Evolutionary conservation across 139 green algal genomes (phyloP).

Genomic region (Dunaliella primolecta): DNA sequence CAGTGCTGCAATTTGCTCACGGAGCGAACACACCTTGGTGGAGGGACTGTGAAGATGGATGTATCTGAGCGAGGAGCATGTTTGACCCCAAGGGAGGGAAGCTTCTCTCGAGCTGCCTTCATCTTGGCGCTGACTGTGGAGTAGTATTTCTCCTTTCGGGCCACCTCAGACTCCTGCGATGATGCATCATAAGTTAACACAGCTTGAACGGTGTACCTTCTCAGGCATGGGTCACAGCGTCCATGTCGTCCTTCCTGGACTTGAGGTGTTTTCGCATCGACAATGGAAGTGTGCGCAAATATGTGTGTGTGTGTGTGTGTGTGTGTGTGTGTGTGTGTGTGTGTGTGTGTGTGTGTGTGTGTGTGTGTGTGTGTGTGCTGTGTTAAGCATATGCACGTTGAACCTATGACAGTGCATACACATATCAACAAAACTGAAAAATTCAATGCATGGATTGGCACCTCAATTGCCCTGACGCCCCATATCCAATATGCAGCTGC

Average conservation of each 20-base stretch:
- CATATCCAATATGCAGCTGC: too few species aligned
- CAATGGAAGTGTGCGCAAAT: neutral
- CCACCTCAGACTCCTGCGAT: conserved; percentile 13
- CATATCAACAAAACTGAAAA: too few species aligned
- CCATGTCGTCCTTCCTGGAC: neutral
- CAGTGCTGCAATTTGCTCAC: too few species aligned
- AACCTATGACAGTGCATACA: too few species aligned
- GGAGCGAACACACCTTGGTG: too few species aligned
- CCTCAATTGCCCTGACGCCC: too few species aligned
- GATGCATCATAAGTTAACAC: neutral
- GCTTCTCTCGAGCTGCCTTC: conserved; percentile 43
- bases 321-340: too few species aligned
- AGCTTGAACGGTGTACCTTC: neutral
- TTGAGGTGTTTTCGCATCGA: neutral
- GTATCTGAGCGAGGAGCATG: conserved; percentile 28
- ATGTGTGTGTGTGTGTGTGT: too few species aligned
- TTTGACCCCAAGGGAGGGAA: conserved; percentile 31
- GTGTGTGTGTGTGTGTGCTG: too few species aligned
- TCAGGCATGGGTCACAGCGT: neutral
- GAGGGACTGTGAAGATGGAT: conserved; percentile 29
- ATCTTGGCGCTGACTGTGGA: conserved; percentile 44
- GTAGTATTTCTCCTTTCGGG: conserved; percentile 36
- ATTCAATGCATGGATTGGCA: too few species aligned
- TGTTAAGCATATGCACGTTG: too few species aligned
- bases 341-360: too few species aligned